Evolutionary conservation across 441 rosid species (phyloP).

Genomic region (Croton setiger): DNA sequence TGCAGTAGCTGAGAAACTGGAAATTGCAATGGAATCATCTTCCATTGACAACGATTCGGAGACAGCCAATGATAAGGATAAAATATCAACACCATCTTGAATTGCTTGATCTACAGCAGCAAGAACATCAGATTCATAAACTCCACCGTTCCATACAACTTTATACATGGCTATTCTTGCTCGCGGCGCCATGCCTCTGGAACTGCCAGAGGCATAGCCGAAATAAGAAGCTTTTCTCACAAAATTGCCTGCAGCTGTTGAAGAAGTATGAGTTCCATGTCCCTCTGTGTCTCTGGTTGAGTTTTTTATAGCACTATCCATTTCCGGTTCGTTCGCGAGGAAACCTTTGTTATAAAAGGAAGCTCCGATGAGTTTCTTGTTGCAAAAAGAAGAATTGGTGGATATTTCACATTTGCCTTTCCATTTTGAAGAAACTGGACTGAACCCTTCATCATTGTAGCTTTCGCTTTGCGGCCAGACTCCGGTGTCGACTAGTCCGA

Average conservation of each 20-base stretch:
- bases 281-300: slow-evolving; percentile 30
- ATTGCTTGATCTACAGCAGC: slow-evolving; percentile 70
- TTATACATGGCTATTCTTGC: slow-evolving; percentile 67
- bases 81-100: slow-evolving; percentile 55
- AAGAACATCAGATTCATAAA: slow-evolving; percentile 59
- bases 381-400: slow-evolving; percentile 39
- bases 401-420: slow-evolving; percentile 54
- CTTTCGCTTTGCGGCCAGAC: slow-evolving; percentile 74
- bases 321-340: slow-evolving; percentile 33
- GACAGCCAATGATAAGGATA: slow-evolving; percentile 53
- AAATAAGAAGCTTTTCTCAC: slow-evolving; percentile 51
- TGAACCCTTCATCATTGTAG: slow-evolving; percentile 56
- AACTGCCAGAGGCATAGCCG: slow-evolving; percentile 62
- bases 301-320: slow-evolving; percentile 40
- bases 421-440: slow-evolving; percentile 57
- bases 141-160: slow-evolving; percentile 62
- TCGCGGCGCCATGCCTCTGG: slow-evolving; percentile 69
- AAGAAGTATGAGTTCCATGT: slow-evolving; percentile 82
- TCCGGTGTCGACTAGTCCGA: slow-evolving; percentile 67
- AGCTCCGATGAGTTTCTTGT: slow-evolving; percentile 64
- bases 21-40: slow-evolving; percentile 61
- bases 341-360: slow-evolving; percentile 60
- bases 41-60: slow-evolving; percentile 42
- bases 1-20: slow-evolving; percentile 49
- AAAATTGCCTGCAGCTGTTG: slow-evolving; percentile 65